These are phyloP conservation scores for Aspergillus japonicus DNA, from an alignment of 2,329 filamentous ascomycete species.

Conservation along the genomic window DNA sequence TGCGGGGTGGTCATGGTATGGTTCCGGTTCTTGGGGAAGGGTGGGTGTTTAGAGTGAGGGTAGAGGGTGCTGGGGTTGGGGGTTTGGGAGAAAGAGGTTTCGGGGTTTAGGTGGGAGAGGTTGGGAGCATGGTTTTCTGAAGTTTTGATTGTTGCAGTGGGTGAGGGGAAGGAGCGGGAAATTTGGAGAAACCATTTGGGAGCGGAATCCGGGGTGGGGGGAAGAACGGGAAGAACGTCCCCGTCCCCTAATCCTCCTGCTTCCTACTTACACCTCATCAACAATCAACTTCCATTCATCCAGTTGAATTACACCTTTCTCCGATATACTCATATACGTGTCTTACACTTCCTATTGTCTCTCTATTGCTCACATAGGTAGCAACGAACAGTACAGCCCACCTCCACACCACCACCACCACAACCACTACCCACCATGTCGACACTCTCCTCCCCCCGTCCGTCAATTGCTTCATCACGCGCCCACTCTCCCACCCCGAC, in stretches of 20 bases:
- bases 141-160: background rate
- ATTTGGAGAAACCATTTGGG: slow-evolving; percentile 6
- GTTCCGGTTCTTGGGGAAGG: too few species aligned
- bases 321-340: background rate
- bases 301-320: background rate
- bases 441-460: slow-evolving; percentile 59
- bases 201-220: slow-evolving; percentile 22
- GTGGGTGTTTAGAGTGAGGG: background rate
- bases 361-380: slow-evolving; percentile 8
- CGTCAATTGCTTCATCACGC: slow-evolving; percentile 57
- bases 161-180: background rate
- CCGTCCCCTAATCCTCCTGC: background rate
- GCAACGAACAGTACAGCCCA: too few species aligned
- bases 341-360: background rate
- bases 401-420: too few species aligned
- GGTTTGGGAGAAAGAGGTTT: background rate
- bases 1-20: slow-evolving; percentile 26
- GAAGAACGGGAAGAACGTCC: slow-evolving; percentile 12
- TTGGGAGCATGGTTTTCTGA: background rate
- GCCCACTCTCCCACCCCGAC: slow-evolving; percentile 62
- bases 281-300: too few species aligned
- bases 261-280: background rate
- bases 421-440: slow-evolving; percentile 47
- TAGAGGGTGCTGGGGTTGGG: too few species aligned
- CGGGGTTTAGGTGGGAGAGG: background rate